These are phyloP conservation scores for Sarcodon sp. DNA, from an alignment of 768 basidiomycete genomes.

Conservation along the genomic window DNA sequence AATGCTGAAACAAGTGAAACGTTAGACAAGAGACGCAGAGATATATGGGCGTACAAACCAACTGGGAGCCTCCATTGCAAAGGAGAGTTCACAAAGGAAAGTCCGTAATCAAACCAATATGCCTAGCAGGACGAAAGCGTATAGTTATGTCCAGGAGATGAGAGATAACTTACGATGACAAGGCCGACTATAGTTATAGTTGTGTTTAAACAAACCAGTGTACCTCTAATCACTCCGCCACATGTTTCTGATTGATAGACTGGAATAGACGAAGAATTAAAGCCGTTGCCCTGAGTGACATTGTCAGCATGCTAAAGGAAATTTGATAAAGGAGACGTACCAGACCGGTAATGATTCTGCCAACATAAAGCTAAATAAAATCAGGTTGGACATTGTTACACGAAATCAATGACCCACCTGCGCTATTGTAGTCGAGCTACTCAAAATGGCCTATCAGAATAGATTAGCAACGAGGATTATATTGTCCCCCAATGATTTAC, in stretches of 20 bases:
- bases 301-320: neutral
- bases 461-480: neutral
- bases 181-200: conserved; percentile 26
- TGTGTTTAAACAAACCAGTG: conserved; percentile 22
- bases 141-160: neutral
- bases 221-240: conserved; percentile 21
- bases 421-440: conserved; percentile 24
- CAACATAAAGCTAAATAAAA: conserved; percentile 18
- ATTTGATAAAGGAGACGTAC: conserved; percentile 8
- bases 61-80: conserved; percentile 13
- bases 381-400: too few species aligned
- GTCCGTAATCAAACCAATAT: conserved; percentile 28
- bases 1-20: conserved; percentile 15
- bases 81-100: conserved; percentile 20
- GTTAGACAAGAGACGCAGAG: neutral
- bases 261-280: conserved; percentile 27
- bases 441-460: conserved; percentile 19
- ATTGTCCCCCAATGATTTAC: neutral
- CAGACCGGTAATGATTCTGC: conserved; percentile 24
- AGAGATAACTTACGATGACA: conserved; percentile 18
- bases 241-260: conserved; percentile 28
- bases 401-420: conserved; percentile 1
- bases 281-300: conserved; percentile 22
- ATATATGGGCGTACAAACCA: conserved; percentile 1
- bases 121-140: conserved; percentile 10